Percentiles rank a stretch among this genome's conserved stretches.
phyloP scores from a whole-genome alignment of 176 grass and related monocot species.

The Luzula sylvatica region DNA sequence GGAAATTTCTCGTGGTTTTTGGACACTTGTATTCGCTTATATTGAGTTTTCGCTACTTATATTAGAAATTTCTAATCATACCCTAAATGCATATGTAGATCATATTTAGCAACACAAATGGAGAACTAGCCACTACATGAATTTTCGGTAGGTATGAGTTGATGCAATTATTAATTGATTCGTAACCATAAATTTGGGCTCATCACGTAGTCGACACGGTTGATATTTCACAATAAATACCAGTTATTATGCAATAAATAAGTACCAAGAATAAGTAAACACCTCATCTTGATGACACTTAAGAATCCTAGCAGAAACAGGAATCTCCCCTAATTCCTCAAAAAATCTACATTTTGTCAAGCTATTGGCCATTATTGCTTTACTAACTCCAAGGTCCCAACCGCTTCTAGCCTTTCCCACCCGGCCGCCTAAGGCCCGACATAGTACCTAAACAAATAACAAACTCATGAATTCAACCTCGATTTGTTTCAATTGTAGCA shows the following conservation, averaged over 20 bases:
- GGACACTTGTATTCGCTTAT: too few relatives aligned
- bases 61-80: too few relatives aligned
- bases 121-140: too few relatives aligned
- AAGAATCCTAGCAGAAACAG: conserved; percentile 40
- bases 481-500: not conserved
- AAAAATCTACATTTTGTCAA: conserved; percentile 28
- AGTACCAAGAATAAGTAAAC: not conserved
- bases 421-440: conserved; percentile 61
- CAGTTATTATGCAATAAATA: not conserved
- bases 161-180: not conserved
- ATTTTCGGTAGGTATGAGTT: too few relatives aligned
- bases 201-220: not conserved
- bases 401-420: conserved; percentile 36
- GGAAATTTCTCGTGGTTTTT: not conserved
- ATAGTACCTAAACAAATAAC: conserved; percentile 43
- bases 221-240: not conserved
- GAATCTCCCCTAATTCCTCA: conserved; percentile 21
- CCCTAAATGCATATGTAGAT: too few relatives aligned
- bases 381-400: conserved; percentile 66
- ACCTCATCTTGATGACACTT: conserved; percentile 85
- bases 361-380: conserved; percentile 32
- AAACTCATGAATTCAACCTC: not conserved
- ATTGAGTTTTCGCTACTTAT: too few relatives aligned
- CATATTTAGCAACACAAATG: too few relatives aligned
- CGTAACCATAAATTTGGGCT: not conserved